A percentile compares a stretch with the other conserved stretches of the same genome.
Conservation (phyloP, 768 basidiomycete genomes). For the Amanita muscaria region DNA sequence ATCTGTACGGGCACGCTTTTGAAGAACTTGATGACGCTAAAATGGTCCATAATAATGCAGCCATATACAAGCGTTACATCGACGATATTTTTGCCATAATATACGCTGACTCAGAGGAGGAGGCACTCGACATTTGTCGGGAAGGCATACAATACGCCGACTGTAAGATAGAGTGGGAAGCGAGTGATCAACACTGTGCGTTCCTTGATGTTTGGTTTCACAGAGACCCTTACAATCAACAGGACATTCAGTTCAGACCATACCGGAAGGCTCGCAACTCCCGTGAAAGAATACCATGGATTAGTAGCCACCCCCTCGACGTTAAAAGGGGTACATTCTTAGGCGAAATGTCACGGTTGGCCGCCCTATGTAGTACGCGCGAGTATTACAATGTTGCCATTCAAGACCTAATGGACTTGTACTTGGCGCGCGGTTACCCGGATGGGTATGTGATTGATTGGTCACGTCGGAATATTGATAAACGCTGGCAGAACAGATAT, state of each 20-base stretch:
- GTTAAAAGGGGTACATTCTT: conserved; percentile 18
- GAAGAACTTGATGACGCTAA: no score
- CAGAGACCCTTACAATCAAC: no score
- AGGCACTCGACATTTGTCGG: background rate
- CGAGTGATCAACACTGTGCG: no score
- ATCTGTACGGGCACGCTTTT: background rate
- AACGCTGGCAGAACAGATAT: no score
- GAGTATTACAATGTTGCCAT: background rate
- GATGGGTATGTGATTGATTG: no score
- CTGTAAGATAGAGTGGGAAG: background rate
- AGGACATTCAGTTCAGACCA: conserved; percentile 4
- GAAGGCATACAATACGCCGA: background rate
- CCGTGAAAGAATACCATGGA: conserved; percentile 21
- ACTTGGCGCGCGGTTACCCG: background rate
- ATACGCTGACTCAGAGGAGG: background rate
- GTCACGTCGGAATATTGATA: no score
- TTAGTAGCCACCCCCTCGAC: conserved; percentile 17
- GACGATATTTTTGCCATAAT: background rate
- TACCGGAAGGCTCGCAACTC: conserved; percentile 16
- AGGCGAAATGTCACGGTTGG: conserved; percentile 15
- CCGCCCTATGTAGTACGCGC: background rate
- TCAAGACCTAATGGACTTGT: background rate
- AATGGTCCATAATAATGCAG: background rate
- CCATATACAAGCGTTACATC: background rate
- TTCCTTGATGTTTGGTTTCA: no score